Conservation (phyloP, 164 flowering plant genomes). For the Annona squamosa region DNA sequence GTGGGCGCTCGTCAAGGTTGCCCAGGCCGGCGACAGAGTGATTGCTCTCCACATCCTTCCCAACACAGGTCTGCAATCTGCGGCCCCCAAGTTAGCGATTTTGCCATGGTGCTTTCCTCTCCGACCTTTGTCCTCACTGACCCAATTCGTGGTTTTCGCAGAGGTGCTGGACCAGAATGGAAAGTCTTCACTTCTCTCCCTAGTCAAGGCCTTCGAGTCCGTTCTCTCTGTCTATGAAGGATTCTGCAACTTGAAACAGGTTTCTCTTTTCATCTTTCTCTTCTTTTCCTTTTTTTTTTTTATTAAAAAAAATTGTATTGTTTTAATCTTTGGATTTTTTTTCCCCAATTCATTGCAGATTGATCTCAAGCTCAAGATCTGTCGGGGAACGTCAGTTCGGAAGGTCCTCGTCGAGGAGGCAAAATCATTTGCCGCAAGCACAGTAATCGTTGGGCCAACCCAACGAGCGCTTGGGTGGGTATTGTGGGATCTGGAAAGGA, state of each 20-base stretch:
- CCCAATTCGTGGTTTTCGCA: background rate
- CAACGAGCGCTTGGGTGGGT: slow-evolving; percentile 26
- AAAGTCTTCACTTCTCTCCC: slow-evolving; percentile 51
- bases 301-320: background rate
- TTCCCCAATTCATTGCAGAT: slow-evolving; percentile 36
- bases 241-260: slow-evolving; percentile 96
- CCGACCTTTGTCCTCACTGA: background rate
- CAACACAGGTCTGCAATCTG: slow-evolving; percentile 47
- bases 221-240: slow-evolving; percentile 92
- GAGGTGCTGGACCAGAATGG: slow-evolving; percentile 7
- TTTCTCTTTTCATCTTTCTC: slow-evolving; percentile 6
- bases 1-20: slow-evolving; percentile 85
- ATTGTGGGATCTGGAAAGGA: background rate
- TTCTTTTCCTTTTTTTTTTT: background rate
- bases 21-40: slow-evolving; percentile 74
- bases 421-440: slow-evolving; percentile 41
- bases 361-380: slow-evolving; percentile 84
- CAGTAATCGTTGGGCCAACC: slow-evolving; percentile 62
- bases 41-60: slow-evolving; percentile 77
- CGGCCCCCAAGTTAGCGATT: background rate
- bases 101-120: background rate
- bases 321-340: background rate
- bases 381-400: slow-evolving; percentile 65
- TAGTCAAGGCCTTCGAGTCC: slow-evolving; percentile 77
- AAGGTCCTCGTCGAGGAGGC: slow-evolving; percentile 69